phyloP scores from a whole-genome alignment of 73 alveolate genomes.

The Diophrys appendiculata region DNA sequence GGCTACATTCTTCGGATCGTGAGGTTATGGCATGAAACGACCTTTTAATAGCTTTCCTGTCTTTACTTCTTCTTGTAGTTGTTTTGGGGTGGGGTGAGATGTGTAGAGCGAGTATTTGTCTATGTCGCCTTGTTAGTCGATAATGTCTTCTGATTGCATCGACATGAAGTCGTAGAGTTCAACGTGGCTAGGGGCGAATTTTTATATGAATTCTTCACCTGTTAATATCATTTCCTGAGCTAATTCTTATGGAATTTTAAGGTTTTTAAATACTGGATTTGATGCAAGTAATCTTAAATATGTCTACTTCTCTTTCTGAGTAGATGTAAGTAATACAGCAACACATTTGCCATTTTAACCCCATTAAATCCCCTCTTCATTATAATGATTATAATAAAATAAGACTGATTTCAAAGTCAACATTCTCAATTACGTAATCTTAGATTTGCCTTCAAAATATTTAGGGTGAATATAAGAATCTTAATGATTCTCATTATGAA shows the following conservation, averaged over 20 bases:
- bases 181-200: not conserved
- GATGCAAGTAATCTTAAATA: not conserved
- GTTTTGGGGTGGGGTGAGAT: not conserved
- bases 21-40: not conserved
- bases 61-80: not conserved
- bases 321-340: not conserved
- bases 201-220: not conserved
- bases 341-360: not conserved
- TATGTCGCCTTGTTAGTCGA: not conserved
- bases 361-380: not conserved
- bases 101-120: not conserved
- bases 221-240: not conserved
- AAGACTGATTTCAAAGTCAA: not conserved
- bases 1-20: slow-evolving; percentile 52
- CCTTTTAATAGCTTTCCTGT: not conserved
- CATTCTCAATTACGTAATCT: not conserved
- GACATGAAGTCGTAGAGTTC: not conserved
- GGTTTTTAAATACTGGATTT: not conserved
- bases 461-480: not conserved
- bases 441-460: not conserved
- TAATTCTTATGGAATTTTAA: not conserved
- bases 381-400: too few species aligned
- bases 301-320: not conserved
- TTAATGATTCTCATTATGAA: not conserved
- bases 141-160: not conserved